Evolutionary conservation across 768 basidiomycete species (phyloP).

Genomic region (Lactarius pseudohatsudake): DNA sequence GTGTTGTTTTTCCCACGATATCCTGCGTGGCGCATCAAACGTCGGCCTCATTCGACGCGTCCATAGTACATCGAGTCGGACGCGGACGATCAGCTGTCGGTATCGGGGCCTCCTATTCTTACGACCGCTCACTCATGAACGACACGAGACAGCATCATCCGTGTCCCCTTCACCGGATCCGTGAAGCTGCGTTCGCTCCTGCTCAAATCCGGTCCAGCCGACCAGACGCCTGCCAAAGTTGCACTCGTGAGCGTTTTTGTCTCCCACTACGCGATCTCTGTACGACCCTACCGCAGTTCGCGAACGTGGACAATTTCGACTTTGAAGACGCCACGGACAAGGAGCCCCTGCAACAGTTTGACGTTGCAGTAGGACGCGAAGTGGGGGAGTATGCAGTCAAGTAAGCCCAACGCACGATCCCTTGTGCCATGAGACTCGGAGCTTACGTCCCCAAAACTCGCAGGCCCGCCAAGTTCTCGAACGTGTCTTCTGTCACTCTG

Average conservation of each 20-base stretch:
- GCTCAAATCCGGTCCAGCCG: conserved; percentile 79
- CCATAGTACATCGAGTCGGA: conserved; percentile 81
- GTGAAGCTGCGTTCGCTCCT: conserved; percentile 82
- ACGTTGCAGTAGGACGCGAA: conserved; percentile 66
- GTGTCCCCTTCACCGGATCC: conserved; percentile 83
- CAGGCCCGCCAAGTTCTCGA: conserved; percentile 85
- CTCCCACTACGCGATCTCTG: too few relatives aligned
- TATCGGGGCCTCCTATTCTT: background rate
- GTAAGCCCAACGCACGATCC: conserved; percentile 37
- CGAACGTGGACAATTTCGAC: conserved; percentile 76
- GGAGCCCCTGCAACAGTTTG: conserved; percentile 69
- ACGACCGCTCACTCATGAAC: background rate
- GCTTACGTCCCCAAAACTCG: background rate
- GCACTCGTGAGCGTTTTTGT: conserved; percentile 51
- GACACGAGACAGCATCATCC: conserved; percentile 59
- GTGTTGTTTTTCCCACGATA: conserved; percentile 25
- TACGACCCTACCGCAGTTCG: conserved; percentile 48
- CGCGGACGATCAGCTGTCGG: conserved; percentile 86
- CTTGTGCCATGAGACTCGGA: background rate
- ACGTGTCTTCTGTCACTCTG: conserved; percentile 75
- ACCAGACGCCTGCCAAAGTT: conserved; percentile 74
- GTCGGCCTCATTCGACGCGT: conserved; percentile 1
- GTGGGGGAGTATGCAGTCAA: conserved; percentile 85
- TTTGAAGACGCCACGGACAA: conserved; percentile 70
- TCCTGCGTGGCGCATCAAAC: background rate